phyloP scores from a whole-genome alignment of 164 flowering plant genomes.

The Akebia trifoliata region DNA sequence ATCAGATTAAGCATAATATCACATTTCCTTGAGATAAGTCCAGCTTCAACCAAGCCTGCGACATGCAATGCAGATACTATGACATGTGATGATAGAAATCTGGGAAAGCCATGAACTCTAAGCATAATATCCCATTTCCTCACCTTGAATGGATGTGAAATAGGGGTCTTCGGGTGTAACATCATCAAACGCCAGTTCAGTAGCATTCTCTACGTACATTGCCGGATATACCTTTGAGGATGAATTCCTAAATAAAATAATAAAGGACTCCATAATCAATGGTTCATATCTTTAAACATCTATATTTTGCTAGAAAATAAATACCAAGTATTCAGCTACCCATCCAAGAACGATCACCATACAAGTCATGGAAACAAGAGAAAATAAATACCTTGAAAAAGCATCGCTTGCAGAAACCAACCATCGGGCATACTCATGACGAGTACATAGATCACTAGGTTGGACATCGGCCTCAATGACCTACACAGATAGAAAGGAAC shows the following conservation, averaged over 20 bases:
- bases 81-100: background rate
- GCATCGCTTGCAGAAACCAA: conserved; percentile 75
- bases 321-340: background rate
- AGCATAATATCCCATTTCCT: conserved; percentile 1
- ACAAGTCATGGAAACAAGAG: conserved; percentile 13
- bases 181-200: conserved; percentile 83
- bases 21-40: conserved; percentile 87
- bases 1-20: no score
- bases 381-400: conserved; percentile 58
- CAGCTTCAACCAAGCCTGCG: conserved; percentile 94
- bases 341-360: background rate
- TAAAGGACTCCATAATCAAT: conserved; percentile 2
- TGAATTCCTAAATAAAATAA: conserved; percentile 38
- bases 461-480: conserved; percentile 81
- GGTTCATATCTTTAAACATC: background rate
- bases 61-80: background rate
- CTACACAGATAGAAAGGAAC: conserved; percentile 29
- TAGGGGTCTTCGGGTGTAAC: conserved; percentile 73
- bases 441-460: no score
- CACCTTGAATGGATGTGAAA: conserved; percentile 74
- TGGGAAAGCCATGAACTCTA: background rate
- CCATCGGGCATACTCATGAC: conserved; percentile 98
- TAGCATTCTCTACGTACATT: conserved; percentile 56
- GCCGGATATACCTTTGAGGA: conserved; percentile 69
- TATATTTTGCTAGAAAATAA: no score